phyloP scores from a whole-genome alignment of 176 grass and related monocot species.

The Dendrocalamus sinicus region DNA sequence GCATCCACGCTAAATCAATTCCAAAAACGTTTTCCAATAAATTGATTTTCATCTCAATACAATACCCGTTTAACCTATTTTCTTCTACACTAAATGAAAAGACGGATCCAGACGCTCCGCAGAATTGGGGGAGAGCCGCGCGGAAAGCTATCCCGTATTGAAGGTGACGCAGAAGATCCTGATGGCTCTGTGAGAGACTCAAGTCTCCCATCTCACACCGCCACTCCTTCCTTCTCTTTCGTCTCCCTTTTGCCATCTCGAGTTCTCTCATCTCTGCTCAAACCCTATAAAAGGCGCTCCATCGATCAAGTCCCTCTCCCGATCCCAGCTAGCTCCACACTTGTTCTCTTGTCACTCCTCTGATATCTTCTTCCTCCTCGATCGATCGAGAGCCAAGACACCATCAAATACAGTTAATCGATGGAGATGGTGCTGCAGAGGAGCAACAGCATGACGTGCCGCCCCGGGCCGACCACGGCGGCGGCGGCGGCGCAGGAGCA shows the following conservation, averaged over 20 bases:
- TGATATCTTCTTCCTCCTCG: neutral
- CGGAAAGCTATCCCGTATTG: neutral
- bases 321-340: constrained; percentile 2
- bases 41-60: neutral
- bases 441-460: constrained; percentile 9
- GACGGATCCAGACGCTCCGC: neutral
- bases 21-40: neutral
- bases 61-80: neutral
- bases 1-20: too few relatives aligned
- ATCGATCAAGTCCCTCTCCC: neutral
- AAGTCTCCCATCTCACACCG: too few relatives aligned
- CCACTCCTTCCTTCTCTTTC: too few relatives aligned
- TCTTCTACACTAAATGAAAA: neutral
- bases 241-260: neutral
- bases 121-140: neutral
- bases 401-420: neutral
- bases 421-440: constrained; percentile 47
- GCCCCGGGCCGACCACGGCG: neutral
- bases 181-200: neutral
- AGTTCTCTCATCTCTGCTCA: too few relatives aligned
- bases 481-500: neutral
- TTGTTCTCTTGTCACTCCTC: too few relatives aligned
- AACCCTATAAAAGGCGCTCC: constrained; percentile 43
- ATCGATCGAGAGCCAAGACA: neutral
- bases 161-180: neutral